Conservation (phyloP, 2,329 filamentous ascomycete genomes). For the Rhinocladiella mackenziei region DNA sequence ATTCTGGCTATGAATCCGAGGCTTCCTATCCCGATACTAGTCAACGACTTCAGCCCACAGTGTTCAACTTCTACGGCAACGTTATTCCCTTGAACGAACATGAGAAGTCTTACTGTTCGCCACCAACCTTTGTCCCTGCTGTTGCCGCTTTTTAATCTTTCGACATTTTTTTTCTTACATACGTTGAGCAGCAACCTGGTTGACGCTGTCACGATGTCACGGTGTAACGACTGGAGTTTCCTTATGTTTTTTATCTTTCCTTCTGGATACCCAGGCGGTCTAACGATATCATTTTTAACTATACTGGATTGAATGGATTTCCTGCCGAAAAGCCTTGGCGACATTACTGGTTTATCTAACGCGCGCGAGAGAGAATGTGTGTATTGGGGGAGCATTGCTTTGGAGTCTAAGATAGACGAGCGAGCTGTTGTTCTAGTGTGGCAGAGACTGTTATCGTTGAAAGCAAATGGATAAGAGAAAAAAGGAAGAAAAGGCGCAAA, state of each 20-base stretch:
- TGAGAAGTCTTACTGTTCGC: slow-evolving; percentile 25
- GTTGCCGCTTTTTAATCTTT: slow-evolving; percentile 28
- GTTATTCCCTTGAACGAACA: slow-evolving; percentile 27
- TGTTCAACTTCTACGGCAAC: slow-evolving; percentile 31
- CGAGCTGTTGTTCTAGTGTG: slow-evolving; percentile 4
- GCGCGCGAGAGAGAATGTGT: slow-evolving; percentile 1
- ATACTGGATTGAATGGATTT: slow-evolving; percentile 7
- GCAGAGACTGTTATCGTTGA: slow-evolving; percentile 6
- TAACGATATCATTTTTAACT: slow-evolving; percentile 9
- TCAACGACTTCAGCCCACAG: slow-evolving; percentile 14
- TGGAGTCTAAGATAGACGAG: slow-evolving; percentile 6
- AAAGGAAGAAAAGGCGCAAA: slow-evolving; percentile 9
- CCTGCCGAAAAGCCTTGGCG: background rate
- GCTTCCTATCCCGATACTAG: slow-evolving; percentile 19
- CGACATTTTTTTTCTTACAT: slow-evolving; percentile 10
- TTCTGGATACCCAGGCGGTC: slow-evolving; percentile 21
- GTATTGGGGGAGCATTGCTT: slow-evolving; percentile 10
- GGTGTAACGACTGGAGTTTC: slow-evolving; percentile 17
- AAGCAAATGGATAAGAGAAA: background rate
- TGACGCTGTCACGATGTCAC: slow-evolving; percentile 23
- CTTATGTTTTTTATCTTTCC: background rate
- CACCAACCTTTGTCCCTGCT: slow-evolving; percentile 18
- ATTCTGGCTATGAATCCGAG: slow-evolving; percentile 31
- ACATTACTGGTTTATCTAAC: background rate
- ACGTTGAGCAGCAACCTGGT: slow-evolving; percentile 19